Percentiles rank a stretch among this genome's conserved stretches.
phyloP scores from a whole-genome alignment of 2,329 filamentous ascomycete genomes.

The Chalaropsis ovoidea region DNA sequence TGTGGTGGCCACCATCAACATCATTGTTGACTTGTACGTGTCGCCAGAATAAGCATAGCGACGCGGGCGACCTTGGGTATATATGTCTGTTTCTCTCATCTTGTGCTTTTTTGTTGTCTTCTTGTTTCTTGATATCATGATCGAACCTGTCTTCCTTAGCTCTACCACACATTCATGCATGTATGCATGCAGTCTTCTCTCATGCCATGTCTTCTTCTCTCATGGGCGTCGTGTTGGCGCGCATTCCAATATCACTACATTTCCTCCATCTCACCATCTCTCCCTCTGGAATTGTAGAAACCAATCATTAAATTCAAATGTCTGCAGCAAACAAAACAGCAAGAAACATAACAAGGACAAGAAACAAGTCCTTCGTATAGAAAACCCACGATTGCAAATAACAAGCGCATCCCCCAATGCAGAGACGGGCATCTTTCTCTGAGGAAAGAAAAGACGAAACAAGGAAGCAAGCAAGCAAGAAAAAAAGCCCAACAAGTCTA shows the following conservation, averaged over 20 bases:
- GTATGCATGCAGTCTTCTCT: too few species aligned
- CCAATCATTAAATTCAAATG: constrained; percentile 8
- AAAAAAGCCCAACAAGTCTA: not conserved
- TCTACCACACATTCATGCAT: not conserved
- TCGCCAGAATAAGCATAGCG: constrained; percentile 18
- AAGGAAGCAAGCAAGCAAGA: not conserved
- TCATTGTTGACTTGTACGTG: constrained; percentile 85
- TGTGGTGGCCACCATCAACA: constrained; percentile 83
- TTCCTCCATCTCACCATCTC: not conserved
- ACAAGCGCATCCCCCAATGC: not conserved
- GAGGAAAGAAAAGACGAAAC: too few species aligned
- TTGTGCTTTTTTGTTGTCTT: constrained; percentile 1
- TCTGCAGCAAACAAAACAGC: not conserved
- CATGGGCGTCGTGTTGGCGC: too few species aligned
- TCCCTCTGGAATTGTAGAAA: not conserved
- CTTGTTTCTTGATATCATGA: constrained; percentile 3
- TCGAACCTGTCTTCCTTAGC: not conserved
- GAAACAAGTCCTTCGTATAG: constrained; percentile 1
- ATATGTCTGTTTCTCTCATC: not conserved
- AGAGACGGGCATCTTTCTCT: too few species aligned
- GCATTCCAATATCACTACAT: not conserved
- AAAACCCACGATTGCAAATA: not conserved
- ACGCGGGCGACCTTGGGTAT: too few species aligned
- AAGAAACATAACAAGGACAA: not conserved
- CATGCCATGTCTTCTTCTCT: too few species aligned